Evolutionary conservation across 371 early-diverging fungal species (phyloP).

Genomic region (Mortierella sp.): DNA sequence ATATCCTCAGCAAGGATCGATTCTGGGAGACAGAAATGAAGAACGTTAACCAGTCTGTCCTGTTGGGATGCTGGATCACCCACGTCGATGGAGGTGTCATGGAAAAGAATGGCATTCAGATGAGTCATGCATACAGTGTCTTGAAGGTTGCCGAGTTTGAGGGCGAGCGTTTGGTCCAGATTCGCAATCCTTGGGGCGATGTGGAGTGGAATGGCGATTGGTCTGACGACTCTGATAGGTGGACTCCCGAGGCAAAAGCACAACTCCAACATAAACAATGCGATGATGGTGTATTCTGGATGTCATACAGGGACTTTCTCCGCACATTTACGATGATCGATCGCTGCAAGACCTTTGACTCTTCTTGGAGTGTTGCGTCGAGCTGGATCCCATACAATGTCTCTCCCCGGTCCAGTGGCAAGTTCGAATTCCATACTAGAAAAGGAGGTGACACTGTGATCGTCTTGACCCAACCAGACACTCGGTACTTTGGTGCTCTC

Average conservation of each 20-base stretch:
- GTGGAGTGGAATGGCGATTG: conserved; percentile 60
- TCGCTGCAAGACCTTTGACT: conserved; percentile 53
- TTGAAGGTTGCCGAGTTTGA: conserved; percentile 46
- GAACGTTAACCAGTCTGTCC: conserved; percentile 48
- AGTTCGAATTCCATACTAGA: conserved; percentile 26
- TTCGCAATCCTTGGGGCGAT: conserved; percentile 61
- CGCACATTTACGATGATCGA: conserved; percentile 45
- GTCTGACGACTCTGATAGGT: conserved; percentile 57
- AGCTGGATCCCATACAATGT: conserved; percentile 55
- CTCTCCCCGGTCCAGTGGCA: conserved; percentile 38
- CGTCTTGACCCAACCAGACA: conserved; percentile 47
- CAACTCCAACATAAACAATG: conserved; percentile 39
- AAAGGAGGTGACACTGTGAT: conserved; percentile 29
- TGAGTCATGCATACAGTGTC: conserved; percentile 59
- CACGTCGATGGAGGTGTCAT: conserved; percentile 19
- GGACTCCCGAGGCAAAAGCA: conserved; percentile 55
- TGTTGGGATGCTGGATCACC: conserved; percentile 56
- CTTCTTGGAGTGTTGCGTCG: conserved; percentile 41
- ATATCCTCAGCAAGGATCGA: conserved; percentile 58
- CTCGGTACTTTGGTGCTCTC: conserved; percentile 36
- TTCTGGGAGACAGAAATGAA: conserved; percentile 61
- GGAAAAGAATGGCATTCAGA: conserved; percentile 47
- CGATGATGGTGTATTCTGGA: conserved; percentile 62
- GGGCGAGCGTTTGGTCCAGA: conserved; percentile 49
- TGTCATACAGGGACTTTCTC: conserved; percentile 59